phyloP scores from a whole-genome alignment of 1,139 yeast species.

The Protomyces arabidopsidicola region DNA sequence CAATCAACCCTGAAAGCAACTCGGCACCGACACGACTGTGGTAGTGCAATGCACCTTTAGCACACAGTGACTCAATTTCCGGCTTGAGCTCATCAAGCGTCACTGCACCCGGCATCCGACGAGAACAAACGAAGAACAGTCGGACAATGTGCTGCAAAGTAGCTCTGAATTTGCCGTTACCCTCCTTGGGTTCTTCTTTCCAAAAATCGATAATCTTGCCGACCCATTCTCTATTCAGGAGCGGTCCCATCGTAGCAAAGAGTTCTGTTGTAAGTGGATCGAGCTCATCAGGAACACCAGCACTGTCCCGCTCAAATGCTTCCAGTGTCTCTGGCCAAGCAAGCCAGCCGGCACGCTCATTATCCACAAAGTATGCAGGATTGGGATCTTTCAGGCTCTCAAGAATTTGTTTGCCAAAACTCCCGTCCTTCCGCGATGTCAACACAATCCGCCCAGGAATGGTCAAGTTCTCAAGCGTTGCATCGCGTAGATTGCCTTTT shows the following conservation, averaged over 20 bases:
- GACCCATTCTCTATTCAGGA: slow-evolving; percentile 59
- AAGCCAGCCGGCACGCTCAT: slow-evolving; percentile 62
- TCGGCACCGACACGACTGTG: slow-evolving; percentile 44
- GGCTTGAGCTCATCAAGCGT: slow-evolving; percentile 24
- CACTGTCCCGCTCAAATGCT: slow-evolving; percentile 44
- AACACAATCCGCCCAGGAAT: slow-evolving; percentile 45
- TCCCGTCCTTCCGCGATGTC: slow-evolving; percentile 42
- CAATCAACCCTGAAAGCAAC: slow-evolving; percentile 39
- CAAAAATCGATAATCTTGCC: slow-evolving; percentile 48
- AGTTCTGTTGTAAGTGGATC: slow-evolving; percentile 44
- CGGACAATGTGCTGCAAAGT: slow-evolving; percentile 31
- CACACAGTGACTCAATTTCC: slow-evolving; percentile 22
- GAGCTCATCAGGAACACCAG: slow-evolving; percentile 41
- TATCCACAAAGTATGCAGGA: slow-evolving; percentile 41
- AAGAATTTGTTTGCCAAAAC: slow-evolving; percentile 47
- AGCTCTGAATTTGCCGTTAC: slow-evolving; percentile 37
- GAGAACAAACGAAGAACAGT: slow-evolving; percentile 23
- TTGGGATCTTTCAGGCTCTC: slow-evolving; percentile 50
- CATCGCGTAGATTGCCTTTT: slow-evolving; percentile 49
- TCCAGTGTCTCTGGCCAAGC: slow-evolving; percentile 64
- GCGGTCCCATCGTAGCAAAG: slow-evolving; percentile 46
- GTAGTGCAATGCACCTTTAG: slow-evolving; percentile 31
- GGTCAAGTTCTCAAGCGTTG: slow-evolving; percentile 33
- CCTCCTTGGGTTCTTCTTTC: slow-evolving; percentile 41
- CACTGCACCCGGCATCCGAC: slow-evolving; percentile 24